A percentile compares a stretch with the other conserved stretches of the same genome.
Evolutionary conservation across 495 filamentous ascomycete species (phyloP).

Genomic region (Daldinia grandis): DNA sequence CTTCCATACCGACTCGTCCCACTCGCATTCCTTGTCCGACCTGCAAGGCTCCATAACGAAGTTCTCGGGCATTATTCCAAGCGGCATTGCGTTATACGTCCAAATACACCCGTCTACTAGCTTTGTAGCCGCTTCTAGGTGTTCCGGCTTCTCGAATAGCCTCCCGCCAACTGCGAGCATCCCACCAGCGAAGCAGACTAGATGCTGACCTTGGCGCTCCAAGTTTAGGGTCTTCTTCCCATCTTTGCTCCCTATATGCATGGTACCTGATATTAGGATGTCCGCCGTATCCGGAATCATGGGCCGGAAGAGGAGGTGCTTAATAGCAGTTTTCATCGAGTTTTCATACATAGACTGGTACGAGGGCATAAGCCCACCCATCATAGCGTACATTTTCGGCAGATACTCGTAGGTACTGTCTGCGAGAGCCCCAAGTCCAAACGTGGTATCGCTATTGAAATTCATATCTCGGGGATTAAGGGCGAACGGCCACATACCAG

Average conservation of each 20-base stretch:
- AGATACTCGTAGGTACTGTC: constrained; percentile 95
- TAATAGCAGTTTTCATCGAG: constrained; percentile 68
- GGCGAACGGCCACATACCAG: constrained; percentile 63
- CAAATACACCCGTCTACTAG: constrained; percentile 94
- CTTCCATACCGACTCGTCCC: constrained; percentile 47
- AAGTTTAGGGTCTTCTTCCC: constrained; percentile 29
- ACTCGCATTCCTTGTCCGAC: constrained; percentile 43
- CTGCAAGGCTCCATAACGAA: constrained; percentile 69
- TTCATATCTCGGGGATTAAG: constrained; percentile 43
- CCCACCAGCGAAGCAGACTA: constrained; percentile 83
- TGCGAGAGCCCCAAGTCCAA: constrained; percentile 77
- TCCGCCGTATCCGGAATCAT: constrained; percentile 67
- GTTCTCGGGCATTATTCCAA: constrained; percentile 88
- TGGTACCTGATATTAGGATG: constrained; percentile 70
- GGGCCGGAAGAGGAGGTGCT: constrained; percentile 75
- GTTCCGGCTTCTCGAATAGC: constrained; percentile 71
- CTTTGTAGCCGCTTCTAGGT: constrained; percentile 79
- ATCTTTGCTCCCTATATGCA: constrained; percentile 33
- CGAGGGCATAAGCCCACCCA: constrained; percentile 50
- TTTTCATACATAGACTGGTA: constrained; percentile 57
- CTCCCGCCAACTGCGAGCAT: constrained; percentile 90
- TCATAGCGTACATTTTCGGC: constrained; percentile 68
- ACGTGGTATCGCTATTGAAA: constrained; percentile 53
- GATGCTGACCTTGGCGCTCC: constrained; percentile 56
- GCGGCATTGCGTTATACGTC: constrained; percentile 80